Evolutionary conservation across 352 stramenopile genomes (phyloP).

Genomic region (Thraustochytrium sp.): DNA sequence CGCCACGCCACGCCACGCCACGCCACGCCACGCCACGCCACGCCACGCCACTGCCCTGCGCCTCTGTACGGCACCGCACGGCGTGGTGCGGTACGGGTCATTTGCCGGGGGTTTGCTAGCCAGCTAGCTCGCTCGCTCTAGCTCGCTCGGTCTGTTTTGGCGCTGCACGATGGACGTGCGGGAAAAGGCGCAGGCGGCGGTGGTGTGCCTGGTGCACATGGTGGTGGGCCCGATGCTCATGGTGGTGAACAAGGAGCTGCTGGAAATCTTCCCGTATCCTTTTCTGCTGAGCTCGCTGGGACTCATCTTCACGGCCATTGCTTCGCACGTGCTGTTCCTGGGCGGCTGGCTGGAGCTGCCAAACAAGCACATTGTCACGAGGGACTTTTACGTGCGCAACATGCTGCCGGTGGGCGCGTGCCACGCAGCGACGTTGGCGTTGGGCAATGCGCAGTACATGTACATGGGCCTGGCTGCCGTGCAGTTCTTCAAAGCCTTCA

Average conservation of each 20-base stretch:
- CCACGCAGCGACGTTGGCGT: constrained; percentile 44
- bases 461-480: constrained; percentile 48
- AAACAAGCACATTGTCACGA: background rate
- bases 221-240: constrained; percentile 36
- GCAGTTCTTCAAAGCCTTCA: constrained; percentile 50
- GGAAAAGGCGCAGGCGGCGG: background rate
- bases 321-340: background rate
- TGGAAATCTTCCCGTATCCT: constrained; percentile 25
- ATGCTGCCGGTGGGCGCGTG: constrained; percentile 44
- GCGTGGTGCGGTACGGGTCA: too few species aligned
- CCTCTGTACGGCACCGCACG: too few species aligned
- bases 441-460: constrained; percentile 50
- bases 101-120: too few species aligned
- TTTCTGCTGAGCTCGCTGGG: constrained; percentile 30
- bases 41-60: too few species aligned
- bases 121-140: too few species aligned
- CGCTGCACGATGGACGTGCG: too few species aligned
- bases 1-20: too few species aligned
- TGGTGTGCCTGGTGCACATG: constrained; percentile 32
- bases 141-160: too few species aligned
- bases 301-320: constrained; percentile 30
- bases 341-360: background rate
- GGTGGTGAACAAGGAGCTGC: constrained; percentile 39
- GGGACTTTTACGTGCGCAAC: background rate
- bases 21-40: too few species aligned